Base-by-base conservation (phyloP, 2,329 filamentous ascomycete species). In the Hypocreales sp. region DNA sequence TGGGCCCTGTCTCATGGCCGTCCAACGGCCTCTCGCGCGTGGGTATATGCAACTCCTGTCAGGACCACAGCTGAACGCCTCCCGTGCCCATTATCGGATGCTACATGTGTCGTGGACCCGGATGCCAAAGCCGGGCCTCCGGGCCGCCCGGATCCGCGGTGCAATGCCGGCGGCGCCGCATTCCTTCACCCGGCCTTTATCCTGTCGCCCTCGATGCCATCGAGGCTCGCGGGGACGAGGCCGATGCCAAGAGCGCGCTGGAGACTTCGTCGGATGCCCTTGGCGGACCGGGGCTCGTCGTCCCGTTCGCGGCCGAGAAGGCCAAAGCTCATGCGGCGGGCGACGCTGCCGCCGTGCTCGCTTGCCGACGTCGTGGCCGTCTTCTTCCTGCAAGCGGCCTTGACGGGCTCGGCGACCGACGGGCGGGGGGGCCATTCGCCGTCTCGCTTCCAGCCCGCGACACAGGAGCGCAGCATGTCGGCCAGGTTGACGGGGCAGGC, bases 391-490 rank as follows among this genome's bases (percentile, higher is more conserved):
- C 53, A 51, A 8, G 50, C 42, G 4, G 48, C 51, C 4, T 55
- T 43, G 8, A 38, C 20, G 38, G 50, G 33, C 42, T 51, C 29
- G 39, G 54, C 30, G 56, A 35, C 61, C 48, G 42, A 67, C 58
- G 24, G 60, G 40, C 25, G 64, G 43, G 12, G 82, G 5, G 87
- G 86, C 87, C 87, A 95, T 50, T 93, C 82, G 11, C 84, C 86
- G 41, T 90, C 82, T 22, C 81, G 67, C 51, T 92, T 92, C 87
- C 87, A 94, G 23, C 87, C 87, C 16, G 78, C 66, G 1, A 95
- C 84, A 37, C 87, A 79, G 9, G 81, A 72, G 8, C 72, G 67
- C 14, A 81, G 72, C 57, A 94, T 75, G 40, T 92, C 82, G 17
- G 66, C 58, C 1, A 95, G 67, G 40, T 93, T 94, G 44, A 94